phyloP scores from a whole-genome alignment of 305 asterid species.

The Rubia balearica region DNA sequence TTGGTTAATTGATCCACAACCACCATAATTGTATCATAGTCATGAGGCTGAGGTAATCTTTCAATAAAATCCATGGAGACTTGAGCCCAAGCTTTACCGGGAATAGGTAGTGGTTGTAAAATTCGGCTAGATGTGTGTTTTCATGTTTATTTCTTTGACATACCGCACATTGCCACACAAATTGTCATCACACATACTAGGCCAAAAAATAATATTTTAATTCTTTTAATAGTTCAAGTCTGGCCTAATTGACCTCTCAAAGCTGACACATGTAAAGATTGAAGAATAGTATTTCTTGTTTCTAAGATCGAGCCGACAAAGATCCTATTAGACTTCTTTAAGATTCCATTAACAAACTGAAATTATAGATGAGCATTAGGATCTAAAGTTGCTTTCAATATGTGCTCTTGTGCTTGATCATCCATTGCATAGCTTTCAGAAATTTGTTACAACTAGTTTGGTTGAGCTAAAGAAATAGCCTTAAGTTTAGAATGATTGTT shows the following conservation, averaged over 20 bases:
- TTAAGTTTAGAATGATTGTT: too few relatives aligned
- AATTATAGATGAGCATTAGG: neutral
- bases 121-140: too few relatives aligned
- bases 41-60: neutral
- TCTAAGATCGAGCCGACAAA: neutral
- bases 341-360: neutral
- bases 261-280: neutral
- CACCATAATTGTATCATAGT: neutral
- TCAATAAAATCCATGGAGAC: too few relatives aligned
- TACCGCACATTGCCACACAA: neutral
- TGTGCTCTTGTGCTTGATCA: neutral
- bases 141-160: neutral
- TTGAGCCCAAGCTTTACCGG: too few relatives aligned
- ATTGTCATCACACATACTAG: neutral
- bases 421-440: neutral
- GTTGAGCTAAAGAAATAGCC: neutral
- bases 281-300: neutral
- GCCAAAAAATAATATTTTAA: neutral
- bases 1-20: neutral
- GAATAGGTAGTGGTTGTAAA: too few relatives aligned
- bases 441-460: neutral
- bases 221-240: neutral
- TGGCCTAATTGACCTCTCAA: conserved; percentile 9
- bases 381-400: neutral
- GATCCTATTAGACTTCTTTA: neutral